Evolutionary conservation across 495 filamentous ascomycete genomes (phyloP), one percentile per base, ranked within the genome.

Genomic region (Aspergillus egyptiacus): DNA sequence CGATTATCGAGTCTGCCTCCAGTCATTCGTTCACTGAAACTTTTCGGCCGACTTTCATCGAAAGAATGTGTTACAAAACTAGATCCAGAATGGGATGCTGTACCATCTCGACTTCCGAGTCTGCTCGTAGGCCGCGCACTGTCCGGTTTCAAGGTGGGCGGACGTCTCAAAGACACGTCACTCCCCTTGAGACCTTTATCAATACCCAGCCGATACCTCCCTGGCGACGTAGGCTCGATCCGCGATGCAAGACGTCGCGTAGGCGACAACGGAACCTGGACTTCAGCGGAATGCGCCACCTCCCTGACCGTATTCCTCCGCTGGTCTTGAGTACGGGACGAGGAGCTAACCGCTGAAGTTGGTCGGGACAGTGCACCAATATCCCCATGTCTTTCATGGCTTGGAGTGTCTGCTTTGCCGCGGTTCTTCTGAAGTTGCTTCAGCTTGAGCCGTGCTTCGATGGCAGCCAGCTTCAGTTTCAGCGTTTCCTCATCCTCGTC

Each of bases 401-500:
- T 57, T 8, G 57, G 37, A 13, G 58, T 61, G 2, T 54, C 55
- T 13, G 69, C 60, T 41, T 70, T 70, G 23, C 62, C 66, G 33
- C 70, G 69, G 32, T 58, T 72, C 53, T 82, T 82, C 61, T 87
- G 86, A 4, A 97, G 67, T 59, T 85, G 87, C 64, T 96, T 96
- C 55, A 98, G 71, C 68, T 87, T 95, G 37, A 97, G 70, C 51
- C 83, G 81, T 4, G 91, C 87, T 58, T 96, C 81, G 41, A 98
- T 91, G 42, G 84, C 87, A 40, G 86, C 80, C 18, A 98, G 69
- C 58, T 91, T 79, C 52, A 98, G 71, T 51, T 91, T 74, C 24
- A 96, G 64, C 2, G 81, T 90, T 65, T 96, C 91, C 59, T 96
- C 93, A 57, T 98, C 93, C 22, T 97, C 89, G 0, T 88, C 85